Percentiles rank a stretch among this genome's conserved stretches.
These are phyloP conservation scores for Seminavis robusta DNA, from an alignment of 108 stramenopile genomes.

Conservation along the genomic window DNA sequence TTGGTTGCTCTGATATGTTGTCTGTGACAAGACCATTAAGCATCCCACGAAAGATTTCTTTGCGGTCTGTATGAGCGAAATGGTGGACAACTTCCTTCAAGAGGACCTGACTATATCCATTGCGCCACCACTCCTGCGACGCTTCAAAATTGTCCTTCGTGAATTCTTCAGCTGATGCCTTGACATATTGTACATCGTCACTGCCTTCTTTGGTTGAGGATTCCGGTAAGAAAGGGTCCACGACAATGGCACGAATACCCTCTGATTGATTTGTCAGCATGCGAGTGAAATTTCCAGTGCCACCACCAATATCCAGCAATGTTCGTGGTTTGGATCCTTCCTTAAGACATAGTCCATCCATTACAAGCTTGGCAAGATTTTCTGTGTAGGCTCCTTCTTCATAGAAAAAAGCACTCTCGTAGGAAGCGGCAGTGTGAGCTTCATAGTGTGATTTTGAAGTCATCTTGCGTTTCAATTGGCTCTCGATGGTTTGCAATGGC, in stretches of 20 bases:
- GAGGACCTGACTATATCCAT: conserved; percentile 37
- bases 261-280: neutral
- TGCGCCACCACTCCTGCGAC: conserved; percentile 15
- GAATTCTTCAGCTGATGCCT: conserved; percentile 49
- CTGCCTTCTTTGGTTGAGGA: neutral
- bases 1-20: neutral
- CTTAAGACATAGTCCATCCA: conserved; percentile 14
- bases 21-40: conserved; percentile 11
- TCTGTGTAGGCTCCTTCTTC: conserved; percentile 48
- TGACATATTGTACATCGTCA: conserved; percentile 37
- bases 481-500: too few species aligned
- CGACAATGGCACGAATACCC: conserved; percentile 31
- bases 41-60: conserved; percentile 45
- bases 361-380: conserved; percentile 30
- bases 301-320: conserved; percentile 63
- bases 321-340: neutral
- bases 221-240: conserved; percentile 57
- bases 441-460: conserved; percentile 51
- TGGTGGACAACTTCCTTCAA: conserved; percentile 65
- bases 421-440: conserved; percentile 41
- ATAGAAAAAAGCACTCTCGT: conserved; percentile 65
- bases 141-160: neutral
- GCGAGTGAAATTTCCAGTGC: conserved; percentile 68
- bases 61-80: conserved; percentile 27
- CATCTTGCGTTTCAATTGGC: too few species aligned